Base-by-base conservation (phyloP, 176 grass and related monocot genomes). In the Bothriochloa decipiens region DNA sequence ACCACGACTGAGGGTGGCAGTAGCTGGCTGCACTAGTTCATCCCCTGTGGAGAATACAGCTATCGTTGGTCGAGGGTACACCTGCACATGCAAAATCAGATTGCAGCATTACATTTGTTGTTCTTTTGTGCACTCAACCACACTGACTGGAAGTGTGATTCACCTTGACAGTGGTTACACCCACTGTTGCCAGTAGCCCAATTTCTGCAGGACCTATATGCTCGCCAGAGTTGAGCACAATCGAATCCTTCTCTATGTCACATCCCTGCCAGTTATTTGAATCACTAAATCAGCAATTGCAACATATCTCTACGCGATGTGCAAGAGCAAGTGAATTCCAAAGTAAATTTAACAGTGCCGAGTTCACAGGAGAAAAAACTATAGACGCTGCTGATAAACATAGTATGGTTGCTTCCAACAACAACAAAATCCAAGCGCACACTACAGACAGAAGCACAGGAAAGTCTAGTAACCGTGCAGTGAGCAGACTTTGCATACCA, bases 41-140 rank as follows among this genome's bases (percentile, higher is more conserved):
- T 98, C 93, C 81, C 96, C 96, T 13, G 93, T 98, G 75, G 96
- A 98, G 90, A 96, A 89, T 55, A 96, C 79, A 43, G 89, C 89
- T 42, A 98, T 49, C 23, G 89, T 92, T 43, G 96, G 91, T 62
- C 86, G 85, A 76, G 72, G 93, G 69, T 94, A 87, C 6, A 91
- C 96, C 96, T 98, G 85, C 62, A 43, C 42, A 76, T 43, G 36
- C 74, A 83, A 65, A 57, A 9, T 22, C 81, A 47, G 53, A 81
- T 80, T 84, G 55, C 42, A 11, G 2, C 8, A 57, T 74, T 53
- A 46, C 18, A 50, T 11, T 12, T 15, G 22, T 72, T 33, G 26
- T 64, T 74, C 22, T 33, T 39, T 72, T 35, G 3, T 25, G 12
- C 15, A 53, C 3, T 13, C 25, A 14, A 18, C 25, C 35, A 77